Percentiles rank a stretch among this genome's conserved stretches.
Evolutionary conservation across 2,329 filamentous ascomycete species (phyloP).

Genomic region (Penicillium sclerotigenum): DNA sequence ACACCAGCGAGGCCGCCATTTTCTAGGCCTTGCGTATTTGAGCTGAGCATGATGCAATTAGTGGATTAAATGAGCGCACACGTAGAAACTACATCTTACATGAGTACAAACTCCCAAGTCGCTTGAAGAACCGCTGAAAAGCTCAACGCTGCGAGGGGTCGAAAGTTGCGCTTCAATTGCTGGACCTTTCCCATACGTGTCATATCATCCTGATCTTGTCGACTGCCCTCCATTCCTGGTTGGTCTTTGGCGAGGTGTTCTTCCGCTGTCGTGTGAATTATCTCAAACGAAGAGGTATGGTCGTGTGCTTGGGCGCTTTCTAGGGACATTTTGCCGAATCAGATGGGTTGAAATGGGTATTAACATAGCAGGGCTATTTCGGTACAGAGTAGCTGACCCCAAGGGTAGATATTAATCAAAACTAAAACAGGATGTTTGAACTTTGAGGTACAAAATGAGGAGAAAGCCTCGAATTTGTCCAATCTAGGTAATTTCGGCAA

Average conservation of each 20-base stretch:
- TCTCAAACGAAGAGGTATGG: neutral
- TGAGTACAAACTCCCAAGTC: slow-evolving; percentile 35
- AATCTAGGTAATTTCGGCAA: neutral
- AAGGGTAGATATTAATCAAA: neutral
- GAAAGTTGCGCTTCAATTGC: slow-evolving; percentile 34
- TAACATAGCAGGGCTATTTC: neutral
- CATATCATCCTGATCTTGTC: slow-evolving; percentile 29
- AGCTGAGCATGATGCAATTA: slow-evolving; percentile 2
- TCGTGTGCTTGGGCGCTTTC: neutral
- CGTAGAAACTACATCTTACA: slow-evolving; percentile 16
- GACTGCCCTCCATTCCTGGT: slow-evolving; percentile 10
- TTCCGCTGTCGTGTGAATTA: slow-evolving; percentile 5
- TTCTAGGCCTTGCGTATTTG: slow-evolving; percentile 23
- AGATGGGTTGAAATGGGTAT: fast-evolving
- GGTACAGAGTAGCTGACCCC: neutral
- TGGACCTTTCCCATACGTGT: slow-evolving; percentile 31
- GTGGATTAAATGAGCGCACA: neutral
- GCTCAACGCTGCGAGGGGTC: slow-evolving; percentile 31
- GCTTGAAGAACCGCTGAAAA: slow-evolving; percentile 33
- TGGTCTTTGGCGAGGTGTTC: neutral
- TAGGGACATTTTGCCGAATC: neutral
- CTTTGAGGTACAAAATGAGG: neutral
- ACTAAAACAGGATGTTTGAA: neutral
- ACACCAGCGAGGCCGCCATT: slow-evolving; percentile 24
- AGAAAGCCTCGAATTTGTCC: neutral